Conservation (phyloP, 129 eudicot genomes). For the Chrysanthemum seticuspe region DNA sequence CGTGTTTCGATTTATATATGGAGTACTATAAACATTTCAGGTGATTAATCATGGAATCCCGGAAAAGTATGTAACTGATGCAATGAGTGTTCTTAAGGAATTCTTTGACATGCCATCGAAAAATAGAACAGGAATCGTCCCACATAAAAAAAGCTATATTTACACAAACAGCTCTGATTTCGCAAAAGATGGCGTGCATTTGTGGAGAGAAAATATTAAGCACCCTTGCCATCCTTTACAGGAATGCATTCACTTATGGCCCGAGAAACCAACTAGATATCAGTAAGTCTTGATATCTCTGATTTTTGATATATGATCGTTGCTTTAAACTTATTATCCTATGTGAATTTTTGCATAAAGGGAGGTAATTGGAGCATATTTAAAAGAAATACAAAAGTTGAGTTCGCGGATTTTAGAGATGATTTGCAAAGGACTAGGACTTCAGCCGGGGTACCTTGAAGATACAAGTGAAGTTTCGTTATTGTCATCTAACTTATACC, state of each 20-base stretch:
- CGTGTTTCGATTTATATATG: neutral
- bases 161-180: conserved; percentile 47
- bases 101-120: conserved; percentile 50
- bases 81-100: conserved; percentile 48
- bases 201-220: conserved; percentile 82
- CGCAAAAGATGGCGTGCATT: conserved; percentile 50
- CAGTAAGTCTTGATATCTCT: conserved; percentile 36
- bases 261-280: conserved; percentile 50
- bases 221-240: conserved; percentile 65
- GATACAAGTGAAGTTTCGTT: conserved; percentile 49
- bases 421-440: conserved; percentile 68
- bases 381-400: conserved; percentile 42
- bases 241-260: conserved; percentile 57
- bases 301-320: neutral
- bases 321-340: neutral
- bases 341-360: conserved; percentile 29
- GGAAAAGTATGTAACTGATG: conserved; percentile 27
- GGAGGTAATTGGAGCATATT: conserved; percentile 46
- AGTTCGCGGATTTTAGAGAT: conserved; percentile 54
- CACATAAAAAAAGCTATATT: conserved; percentile 39
- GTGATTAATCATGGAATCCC: conserved; percentile 75
- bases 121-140: conserved; percentile 29
- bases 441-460: conserved; percentile 44
- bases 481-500: conserved; percentile 55
- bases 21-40: conserved; percentile 26